Percentiles rank a stretch among this genome's conserved stretches.
Evolutionary conservation across 75 land plant genomes (phyloP).

Genomic region (Selaginella moellendorffii): DNA sequence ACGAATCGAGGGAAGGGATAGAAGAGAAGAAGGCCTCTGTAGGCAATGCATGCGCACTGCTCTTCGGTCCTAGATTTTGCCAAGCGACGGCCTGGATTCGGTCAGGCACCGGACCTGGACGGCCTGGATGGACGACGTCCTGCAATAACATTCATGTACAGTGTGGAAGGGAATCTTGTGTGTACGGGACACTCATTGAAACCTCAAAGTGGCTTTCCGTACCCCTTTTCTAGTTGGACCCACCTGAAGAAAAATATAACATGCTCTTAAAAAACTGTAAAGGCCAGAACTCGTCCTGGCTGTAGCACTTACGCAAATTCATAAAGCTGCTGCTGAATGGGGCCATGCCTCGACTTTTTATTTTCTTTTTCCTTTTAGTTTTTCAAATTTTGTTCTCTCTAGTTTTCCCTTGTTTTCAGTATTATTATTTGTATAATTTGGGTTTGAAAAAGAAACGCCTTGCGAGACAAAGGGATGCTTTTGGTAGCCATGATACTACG

Average conservation of each 20-base stretch:
- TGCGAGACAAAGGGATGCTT: background rate
- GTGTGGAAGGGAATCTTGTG: background rate
- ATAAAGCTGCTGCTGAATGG: slow-evolving; percentile 1
- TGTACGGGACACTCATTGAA: background rate
- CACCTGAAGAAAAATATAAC: background rate
- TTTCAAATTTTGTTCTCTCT: background rate
- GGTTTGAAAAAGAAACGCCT: too few relatives aligned
- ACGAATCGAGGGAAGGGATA: too few relatives aligned
- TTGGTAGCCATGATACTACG: background rate
- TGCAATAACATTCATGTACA: too few relatives aligned
- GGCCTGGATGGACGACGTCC: too few relatives aligned
- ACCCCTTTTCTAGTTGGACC: background rate
- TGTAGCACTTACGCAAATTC: background rate
- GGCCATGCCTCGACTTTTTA: background rate
- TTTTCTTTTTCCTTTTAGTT: background rate
- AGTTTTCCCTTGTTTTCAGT: background rate
- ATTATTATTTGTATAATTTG: too few relatives aligned
- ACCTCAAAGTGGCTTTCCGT: background rate
- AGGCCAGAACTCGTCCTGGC: background rate
- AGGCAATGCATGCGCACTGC: background rate
- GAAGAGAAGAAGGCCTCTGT: background rate
- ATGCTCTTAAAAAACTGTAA: background rate
- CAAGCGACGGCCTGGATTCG: too few relatives aligned
- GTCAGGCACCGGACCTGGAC: too few relatives aligned
- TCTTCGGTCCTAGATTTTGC: too few relatives aligned